Evolutionary conservation across 805 yeast species (phyloP), one percentile per base, ranked within the genome.

Genomic region (Wickerhamiella slavikovae): DNA sequence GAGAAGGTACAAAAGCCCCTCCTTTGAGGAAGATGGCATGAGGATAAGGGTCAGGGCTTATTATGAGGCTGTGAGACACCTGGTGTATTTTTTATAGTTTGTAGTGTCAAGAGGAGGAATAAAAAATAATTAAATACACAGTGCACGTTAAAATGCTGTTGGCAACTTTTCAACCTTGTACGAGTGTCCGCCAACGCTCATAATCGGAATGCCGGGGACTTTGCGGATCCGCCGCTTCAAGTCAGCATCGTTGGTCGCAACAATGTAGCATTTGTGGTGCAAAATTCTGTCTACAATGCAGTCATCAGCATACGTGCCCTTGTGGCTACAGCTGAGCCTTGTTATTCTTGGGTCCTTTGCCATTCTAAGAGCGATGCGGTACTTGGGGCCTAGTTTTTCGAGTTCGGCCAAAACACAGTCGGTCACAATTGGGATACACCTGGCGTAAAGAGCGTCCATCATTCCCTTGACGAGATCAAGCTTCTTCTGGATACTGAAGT

Each of bases 351-450:
- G 94, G 49, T 89, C 98, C 41, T 78, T 75, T 15, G 98, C 98
- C 45, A 89, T 58, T 34, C 75, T 71, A 40, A 89, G 61, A 0
- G 98, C 98, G 38, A 89, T 89, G 47, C 96, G 65, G 52, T 77
- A 89, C 49, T 74, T 79, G 17, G 93, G 93, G 0, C 98, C 98
- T 34, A 89, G 60, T 49, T 89, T 89, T 45, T 89, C 98, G 52
- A 89, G 61, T 59, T 89, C 98, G 0, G 98, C 98, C 74, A 89
- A 68, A 15, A 89, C 98, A 58, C 98, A 89, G 52, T 89, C 98
- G 3, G 98, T 89, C 25, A 89, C 73, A 29, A 83, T 67, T 9
- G 96, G 96, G 28, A 85, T 79, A 59, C 95, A 82, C 48, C 89
- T 80, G 26, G 98, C 98, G 48, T 74, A 74, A 23, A 85, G 57